Conservation (phyloP, 768 basidiomycete genomes). For the Boletellus ananas region DNA sequence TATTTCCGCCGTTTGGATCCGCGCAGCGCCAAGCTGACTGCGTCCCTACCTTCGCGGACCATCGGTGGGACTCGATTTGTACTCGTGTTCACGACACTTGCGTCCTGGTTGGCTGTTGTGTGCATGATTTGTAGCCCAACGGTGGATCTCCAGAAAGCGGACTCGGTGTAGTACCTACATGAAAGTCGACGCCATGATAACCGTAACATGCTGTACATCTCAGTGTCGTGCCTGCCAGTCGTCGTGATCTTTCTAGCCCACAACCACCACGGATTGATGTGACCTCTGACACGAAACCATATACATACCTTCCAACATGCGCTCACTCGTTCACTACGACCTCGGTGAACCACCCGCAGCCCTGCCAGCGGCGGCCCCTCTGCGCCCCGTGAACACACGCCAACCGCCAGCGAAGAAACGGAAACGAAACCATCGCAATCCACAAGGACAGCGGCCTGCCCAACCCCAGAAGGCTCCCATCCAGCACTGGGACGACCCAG, state of each 20-base stretch:
- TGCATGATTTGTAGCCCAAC: too few relatives aligned
- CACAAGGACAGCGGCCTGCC: not conserved
- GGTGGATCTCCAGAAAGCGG: too few relatives aligned
- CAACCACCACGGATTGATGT: too few relatives aligned
- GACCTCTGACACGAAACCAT: not conserved
- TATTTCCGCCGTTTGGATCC: too few relatives aligned
- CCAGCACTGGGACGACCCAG: constrained; percentile 47
- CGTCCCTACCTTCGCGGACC: not conserved
- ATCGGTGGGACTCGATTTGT: not conserved
- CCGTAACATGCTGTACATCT: too few relatives aligned
- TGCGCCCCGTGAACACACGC: not conserved
- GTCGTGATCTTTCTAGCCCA: too few relatives aligned
- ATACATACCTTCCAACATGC: constrained; percentile 12
- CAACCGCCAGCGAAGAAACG: constrained; percentile 53
- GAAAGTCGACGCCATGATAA: too few relatives aligned
- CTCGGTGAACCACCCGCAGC: constrained; percentile 12
- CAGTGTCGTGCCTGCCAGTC: too few relatives aligned
- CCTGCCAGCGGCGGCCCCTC: not conserved
- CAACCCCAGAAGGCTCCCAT: constrained; percentile 11
- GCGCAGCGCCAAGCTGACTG: constrained; percentile 3
- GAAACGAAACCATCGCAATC: constrained; percentile 26
- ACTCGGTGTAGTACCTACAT: too few relatives aligned
- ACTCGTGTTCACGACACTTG: too few relatives aligned
- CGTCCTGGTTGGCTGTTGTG: too few relatives aligned
- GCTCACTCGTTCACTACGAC: constrained; percentile 29